These are phyloP conservation scores for Aspergillus carlsbadensis DNA, from an alignment of 495 filamentous ascomycete species.

Conservation along the genomic window DNA sequence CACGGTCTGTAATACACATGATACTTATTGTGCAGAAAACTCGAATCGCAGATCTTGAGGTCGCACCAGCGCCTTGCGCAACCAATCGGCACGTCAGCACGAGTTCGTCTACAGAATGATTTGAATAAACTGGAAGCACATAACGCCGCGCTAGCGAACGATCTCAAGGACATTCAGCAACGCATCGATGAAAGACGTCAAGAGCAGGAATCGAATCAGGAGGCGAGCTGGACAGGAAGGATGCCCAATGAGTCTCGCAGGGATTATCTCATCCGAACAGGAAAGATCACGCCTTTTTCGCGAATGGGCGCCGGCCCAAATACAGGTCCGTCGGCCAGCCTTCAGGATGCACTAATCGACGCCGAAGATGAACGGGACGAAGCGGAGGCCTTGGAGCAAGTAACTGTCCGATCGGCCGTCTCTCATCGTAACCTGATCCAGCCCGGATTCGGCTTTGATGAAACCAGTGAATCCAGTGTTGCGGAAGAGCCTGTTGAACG, in stretches of 20 bases:
- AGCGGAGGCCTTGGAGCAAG: slow-evolving; percentile 49
- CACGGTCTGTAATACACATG: neutral
- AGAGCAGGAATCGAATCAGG: slow-evolving; percentile 41
- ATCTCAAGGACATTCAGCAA: slow-evolving; percentile 72
- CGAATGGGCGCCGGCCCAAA: slow-evolving; percentile 57
- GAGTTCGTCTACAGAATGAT: slow-evolving; percentile 57
- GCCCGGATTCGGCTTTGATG: slow-evolving; percentile 72
- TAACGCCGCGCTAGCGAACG: slow-evolving; percentile 58
- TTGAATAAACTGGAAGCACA: slow-evolving; percentile 60
- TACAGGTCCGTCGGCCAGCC: slow-evolving; percentile 56
- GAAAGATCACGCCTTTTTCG: slow-evolving; percentile 95
- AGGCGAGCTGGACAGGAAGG: slow-evolving; percentile 49
- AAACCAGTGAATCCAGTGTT: slow-evolving; percentile 28
- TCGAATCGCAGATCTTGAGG: slow-evolving; percentile 47
- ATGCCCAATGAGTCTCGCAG: slow-evolving; percentile 78
- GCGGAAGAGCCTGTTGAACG: slow-evolving; percentile 22
- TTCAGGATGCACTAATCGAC: slow-evolving; percentile 72
- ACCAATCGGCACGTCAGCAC: slow-evolving; percentile 45
- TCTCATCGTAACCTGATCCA: slow-evolving; percentile 80
- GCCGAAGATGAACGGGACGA: slow-evolving; percentile 69
- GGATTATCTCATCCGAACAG: slow-evolving; percentile 89
- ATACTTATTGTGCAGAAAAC: slow-evolving; percentile 37
- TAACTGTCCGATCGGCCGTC: slow-evolving; percentile 43
- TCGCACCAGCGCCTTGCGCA: slow-evolving; percentile 51
- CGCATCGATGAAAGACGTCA: slow-evolving; percentile 74